Base-by-base conservation (phyloP, 768 basidiomycete genomes). In the Mycena venus region DNA sequence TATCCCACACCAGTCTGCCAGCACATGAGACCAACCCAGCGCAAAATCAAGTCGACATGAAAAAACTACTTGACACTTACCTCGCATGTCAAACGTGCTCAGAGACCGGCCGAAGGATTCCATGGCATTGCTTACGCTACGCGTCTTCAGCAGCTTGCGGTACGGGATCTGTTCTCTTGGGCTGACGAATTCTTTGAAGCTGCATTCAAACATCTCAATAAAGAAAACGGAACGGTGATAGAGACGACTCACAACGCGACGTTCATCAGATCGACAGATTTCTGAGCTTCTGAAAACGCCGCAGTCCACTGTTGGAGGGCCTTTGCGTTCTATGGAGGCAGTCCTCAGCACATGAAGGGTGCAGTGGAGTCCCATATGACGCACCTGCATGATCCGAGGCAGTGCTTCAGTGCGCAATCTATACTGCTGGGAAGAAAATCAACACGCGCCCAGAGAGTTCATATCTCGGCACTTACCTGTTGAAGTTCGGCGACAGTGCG, bases 321-420 rank as follows among this genome's bases (percentile, higher is more conserved):
- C 56, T 44, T 25, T 14, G 72, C 59, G 59, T 73, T 73, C 72
- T 72, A 29, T n/a, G n/a, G n/a, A n/a, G n/a, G n/a, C n/a, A n/a
- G n/a, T n/a, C n/a, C n/a, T n/a, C n/a, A n/a, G n/a, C n/a, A n/a
- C n/a, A n/a, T n/a, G n/a, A n/a, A n/a, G n/a, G n/a, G n/a, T n/a
- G n/a, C n/a, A n/a, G n/a, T n/a, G n/a, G n/a, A n/a, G n/a, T n/a
- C n/a, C n/a, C n/a, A n/a, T n/a, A n/a, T n/a, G n/a, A n/a, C n/a
- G n/a, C n/a, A 67, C 72, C 65, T 68, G 10, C 27, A 74, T 69
- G 8, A 74, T 74, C 8, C 36, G 34, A 2, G 66, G 67, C 3
- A 69, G 55, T 2, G 73, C 73, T 29, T 68, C 61, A 0, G 67
- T 61, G 38, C 67, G 60, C 42, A 74, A 49, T 55, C 31, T 55